Base-by-base conservation (phyloP, 257 asterid genomes). In the Nicotiana tabacum region DNA sequence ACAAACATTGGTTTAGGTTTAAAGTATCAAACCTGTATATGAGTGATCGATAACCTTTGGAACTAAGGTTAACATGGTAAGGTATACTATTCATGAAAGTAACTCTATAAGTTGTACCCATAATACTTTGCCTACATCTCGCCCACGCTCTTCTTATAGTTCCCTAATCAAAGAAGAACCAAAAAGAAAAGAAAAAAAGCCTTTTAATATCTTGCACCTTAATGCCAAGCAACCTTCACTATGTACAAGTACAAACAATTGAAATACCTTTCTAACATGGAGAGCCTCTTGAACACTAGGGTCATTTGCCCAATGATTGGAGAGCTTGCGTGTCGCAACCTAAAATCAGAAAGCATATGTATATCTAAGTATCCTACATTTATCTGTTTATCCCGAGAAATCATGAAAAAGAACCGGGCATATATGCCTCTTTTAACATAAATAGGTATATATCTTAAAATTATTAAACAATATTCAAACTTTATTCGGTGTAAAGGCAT, bases 231-330 rank as follows among this genome's bases (percentile, higher is more conserved):
- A 5, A 57, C 64, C 7, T 57, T 57, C 5, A 57, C 10, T 17
- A 6, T 4, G 9, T 57, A 57, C 64, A 5, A 16, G 18, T 57
- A 4, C 30, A 5, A 57, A 57, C 37, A 7, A 33, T 7, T 17
- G 58, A 12, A 16, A 55, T 82, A 83, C 89, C 86, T 81, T 81
- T 83, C 81, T 66, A n/a, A 86, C 77, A 67, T 60, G 72, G 72
- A 86, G 89, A 29, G 89, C 86, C 12, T 86, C 82, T 83, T 37
- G 81, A 51, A 86, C 89, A 10, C 9, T 39, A 2, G 29, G 81
- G 29, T 81, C 78, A 66, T 84, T 87, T 39, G 87, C 87, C 89
- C 89, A 87, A 58, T 16, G 9, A 55, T 17, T 9, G 2, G 85
- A 72, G 18, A 72, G 32, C 15, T 27, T 62, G 15, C 17, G 67